Conservation (phyloP, 2,329 filamentous ascomycete species). For the Beauveria bassiana region DNA sequence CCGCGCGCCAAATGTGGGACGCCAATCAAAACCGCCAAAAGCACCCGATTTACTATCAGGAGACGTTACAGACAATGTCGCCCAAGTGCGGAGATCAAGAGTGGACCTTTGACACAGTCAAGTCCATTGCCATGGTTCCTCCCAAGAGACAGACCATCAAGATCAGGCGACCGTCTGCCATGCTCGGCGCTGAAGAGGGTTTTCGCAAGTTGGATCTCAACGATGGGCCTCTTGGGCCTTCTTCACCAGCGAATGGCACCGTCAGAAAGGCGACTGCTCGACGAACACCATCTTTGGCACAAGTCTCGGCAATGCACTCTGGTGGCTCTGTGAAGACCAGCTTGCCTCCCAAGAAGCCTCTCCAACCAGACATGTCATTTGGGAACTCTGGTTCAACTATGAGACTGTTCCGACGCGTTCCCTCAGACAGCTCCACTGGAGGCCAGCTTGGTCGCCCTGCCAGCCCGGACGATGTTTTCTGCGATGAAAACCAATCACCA, state of each 20-base stretch:
- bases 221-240: constrained; percentile 50
- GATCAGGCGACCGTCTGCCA: constrained; percentile 47
- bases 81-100: constrained; percentile 66
- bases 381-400: constrained; percentile 90
- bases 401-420: constrained; percentile 79
- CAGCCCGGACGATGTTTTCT: constrained; percentile 34
- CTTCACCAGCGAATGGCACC: constrained; percentile 46
- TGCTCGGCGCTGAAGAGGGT: constrained; percentile 51
- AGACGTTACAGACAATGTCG: constrained; percentile 70
- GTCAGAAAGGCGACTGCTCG: constrained; percentile 53
- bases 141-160: constrained; percentile 47
- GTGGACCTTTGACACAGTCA: constrained; percentile 95
- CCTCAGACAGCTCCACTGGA: constrained; percentile 55
- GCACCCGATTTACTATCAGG: constrained; percentile 83
- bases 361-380: constrained; percentile 86
- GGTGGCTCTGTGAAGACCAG: constrained; percentile 35
- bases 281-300: constrained; percentile 37
- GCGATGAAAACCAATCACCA: constrained; percentile 59
- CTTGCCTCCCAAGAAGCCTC: constrained; percentile 59
- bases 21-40: constrained; percentile 60
- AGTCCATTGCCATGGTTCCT: constrained; percentile 45
- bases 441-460: constrained; percentile 29
- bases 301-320: constrained; percentile 22
- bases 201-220: constrained; percentile 54
- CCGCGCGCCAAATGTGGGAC: constrained; percentile 75